phyloP scores from a whole-genome alignment of 192 early-diverging fungal genomes.

The Linnemannia hyalina region DNA sequence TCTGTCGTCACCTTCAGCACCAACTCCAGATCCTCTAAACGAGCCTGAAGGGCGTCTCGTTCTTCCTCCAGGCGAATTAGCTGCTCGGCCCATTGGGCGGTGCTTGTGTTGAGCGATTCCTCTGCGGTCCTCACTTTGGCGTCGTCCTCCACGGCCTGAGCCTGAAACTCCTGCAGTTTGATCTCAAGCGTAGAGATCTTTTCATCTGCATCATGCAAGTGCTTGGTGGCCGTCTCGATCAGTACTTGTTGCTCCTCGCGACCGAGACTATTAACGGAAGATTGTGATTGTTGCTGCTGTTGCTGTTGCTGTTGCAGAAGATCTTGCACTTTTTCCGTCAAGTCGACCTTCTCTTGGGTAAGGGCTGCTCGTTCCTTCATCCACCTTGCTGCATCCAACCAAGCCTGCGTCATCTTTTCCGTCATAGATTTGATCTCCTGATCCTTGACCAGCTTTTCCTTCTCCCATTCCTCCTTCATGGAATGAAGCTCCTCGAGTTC shows the following conservation, averaged over 20 bases:
- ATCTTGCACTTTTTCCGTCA: conserved; percentile 26
- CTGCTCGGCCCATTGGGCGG: conserved; percentile 24
- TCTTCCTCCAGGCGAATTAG: conserved; percentile 28
- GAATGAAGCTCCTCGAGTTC: conserved; percentile 53
- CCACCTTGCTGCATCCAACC: conserved; percentile 42
- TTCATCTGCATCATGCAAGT: conserved; percentile 46
- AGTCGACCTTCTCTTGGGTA: conserved; percentile 25
- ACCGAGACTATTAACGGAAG: not conserved
- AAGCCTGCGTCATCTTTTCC: conserved; percentile 54
- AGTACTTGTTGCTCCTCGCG: conserved; percentile 19
- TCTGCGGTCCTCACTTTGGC: conserved; percentile 10
- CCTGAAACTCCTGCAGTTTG: conserved; percentile 52
- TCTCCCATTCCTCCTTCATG: conserved; percentile 46
- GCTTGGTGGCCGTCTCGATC: conserved; percentile 44
- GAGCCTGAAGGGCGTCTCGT: conserved; percentile 31
- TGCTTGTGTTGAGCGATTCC: conserved; percentile 14
- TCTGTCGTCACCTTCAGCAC: conserved; percentile 38
- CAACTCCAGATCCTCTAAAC: conserved; percentile 31
- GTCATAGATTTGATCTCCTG: conserved; percentile 47
- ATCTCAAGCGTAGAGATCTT: conserved; percentile 33
- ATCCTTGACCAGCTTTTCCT: conserved; percentile 53
- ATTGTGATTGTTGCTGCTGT: conserved; percentile 6
- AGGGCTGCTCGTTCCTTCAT: conserved; percentile 44
- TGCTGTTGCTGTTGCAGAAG: conserved; percentile 15
- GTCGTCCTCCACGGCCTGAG: conserved; percentile 34